Evolutionary conservation across 2,329 filamentous ascomycete genomes (phyloP).

Genomic region (Monilinia aucupariae): DNA sequence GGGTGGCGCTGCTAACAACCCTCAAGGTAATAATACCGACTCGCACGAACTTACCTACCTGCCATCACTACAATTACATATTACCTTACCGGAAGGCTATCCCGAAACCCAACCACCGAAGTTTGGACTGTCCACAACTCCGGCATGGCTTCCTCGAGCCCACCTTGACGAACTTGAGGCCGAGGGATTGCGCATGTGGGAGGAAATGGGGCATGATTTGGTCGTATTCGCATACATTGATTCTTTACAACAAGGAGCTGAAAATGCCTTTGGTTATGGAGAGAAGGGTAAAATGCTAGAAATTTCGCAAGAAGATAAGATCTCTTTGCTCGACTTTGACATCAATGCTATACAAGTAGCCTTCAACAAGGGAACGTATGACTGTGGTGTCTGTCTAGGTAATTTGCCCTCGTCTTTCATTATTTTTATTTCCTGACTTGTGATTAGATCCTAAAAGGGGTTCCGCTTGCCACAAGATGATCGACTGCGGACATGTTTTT

Average conservation of each 20-base stretch:
- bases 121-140: conserved; percentile 48
- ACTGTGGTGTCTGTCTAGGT: conserved; percentile 79
- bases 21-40: conserved; percentile 24
- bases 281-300: conserved; percentile 45
- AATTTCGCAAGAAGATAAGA: conserved; percentile 54
- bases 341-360: conserved; percentile 64
- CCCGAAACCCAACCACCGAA: conserved; percentile 48
- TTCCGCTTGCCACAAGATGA: conserved; percentile 69
- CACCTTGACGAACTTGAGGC: conserved; percentile 47
- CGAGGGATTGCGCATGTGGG: conserved; percentile 53
- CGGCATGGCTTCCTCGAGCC: conserved; percentile 50
- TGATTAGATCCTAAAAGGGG: conserved; percentile 80
- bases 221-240: conserved; percentile 61
- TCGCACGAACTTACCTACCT: conserved; percentile 42
- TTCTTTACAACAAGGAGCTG: conserved; percentile 53
- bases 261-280: conserved; percentile 55
- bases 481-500: conserved; percentile 85
- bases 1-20: background rate
- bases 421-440: conserved; percentile 18
- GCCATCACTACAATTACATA: conserved; percentile 49
- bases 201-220: conserved; percentile 54
- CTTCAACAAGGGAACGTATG: conserved; percentile 80
- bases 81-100: conserved; percentile 54
- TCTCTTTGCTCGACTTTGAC: conserved; percentile 72
- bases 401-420: conserved; percentile 25